Conservation (phyloP, 805 yeast species). For the Candida ovalis region DNA sequence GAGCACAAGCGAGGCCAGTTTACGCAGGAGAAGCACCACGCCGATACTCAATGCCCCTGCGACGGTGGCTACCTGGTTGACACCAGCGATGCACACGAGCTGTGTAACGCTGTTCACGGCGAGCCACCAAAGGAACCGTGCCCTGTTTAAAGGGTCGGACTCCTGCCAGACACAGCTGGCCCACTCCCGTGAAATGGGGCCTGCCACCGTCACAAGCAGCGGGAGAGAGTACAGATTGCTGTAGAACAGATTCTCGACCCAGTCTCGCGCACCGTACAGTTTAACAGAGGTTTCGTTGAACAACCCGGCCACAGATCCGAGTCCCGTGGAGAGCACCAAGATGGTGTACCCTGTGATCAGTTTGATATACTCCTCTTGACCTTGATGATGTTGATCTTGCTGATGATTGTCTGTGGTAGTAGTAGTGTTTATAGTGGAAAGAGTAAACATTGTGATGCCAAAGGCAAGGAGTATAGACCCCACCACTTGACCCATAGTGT, state of each 20-base stretch:
- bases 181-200: too few relatives aligned
- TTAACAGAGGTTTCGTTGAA: constrained; percentile 49
- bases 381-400: neutral
- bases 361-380: neutral
- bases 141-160: neutral
- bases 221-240: constrained; percentile 56
- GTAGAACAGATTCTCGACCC: constrained; percentile 66
- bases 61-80: constrained; percentile 53
- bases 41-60: constrained; percentile 63
- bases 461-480: constrained; percentile 49
- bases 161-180: constrained; percentile 17
- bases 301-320: constrained; percentile 56
- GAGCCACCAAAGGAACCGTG: constrained; percentile 25
- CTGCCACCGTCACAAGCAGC: constrained; percentile 42
- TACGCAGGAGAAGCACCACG: constrained; percentile 56
- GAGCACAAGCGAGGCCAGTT: constrained; percentile 54
- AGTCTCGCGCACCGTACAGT: constrained; percentile 42
- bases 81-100: constrained; percentile 63
- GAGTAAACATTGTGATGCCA: constrained; percentile 48
- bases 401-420: neutral
- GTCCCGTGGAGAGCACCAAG: constrained; percentile 43
- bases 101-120: constrained; percentile 49
- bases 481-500: constrained; percentile 41
- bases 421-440: constrained; percentile 10
- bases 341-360: constrained; percentile 36